Conservation (phyloP, 768 basidiomycete species). For the Exidia glandulosa region DNA sequence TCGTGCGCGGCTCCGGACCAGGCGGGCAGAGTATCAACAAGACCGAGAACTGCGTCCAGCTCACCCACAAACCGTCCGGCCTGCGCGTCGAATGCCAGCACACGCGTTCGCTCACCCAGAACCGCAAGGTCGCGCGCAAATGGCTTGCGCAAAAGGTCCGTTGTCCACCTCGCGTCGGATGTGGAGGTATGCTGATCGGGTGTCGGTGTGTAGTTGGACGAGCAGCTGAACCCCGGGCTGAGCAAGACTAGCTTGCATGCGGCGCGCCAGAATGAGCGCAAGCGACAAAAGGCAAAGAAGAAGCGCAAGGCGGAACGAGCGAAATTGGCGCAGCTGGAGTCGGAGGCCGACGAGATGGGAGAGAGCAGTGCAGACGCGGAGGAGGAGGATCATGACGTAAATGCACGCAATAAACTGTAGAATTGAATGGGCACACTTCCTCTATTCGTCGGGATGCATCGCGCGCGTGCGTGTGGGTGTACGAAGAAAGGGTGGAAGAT, state of each 20-base stretch:
- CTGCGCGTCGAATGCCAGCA: conserved; percentile 81
- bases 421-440: no score
- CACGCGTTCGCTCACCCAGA: conserved; percentile 72
- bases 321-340: background rate
- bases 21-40: conserved; percentile 98
- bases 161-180: conserved; percentile 11
- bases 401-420: background rate
- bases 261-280: conserved; percentile 68
- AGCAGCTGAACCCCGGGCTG: conserved; percentile 60
- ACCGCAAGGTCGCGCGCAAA: conserved; percentile 66
- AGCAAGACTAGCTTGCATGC: conserved; percentile 57
- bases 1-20: conserved; percentile 64
- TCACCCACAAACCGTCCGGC: conserved; percentile 82
- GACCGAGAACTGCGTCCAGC: conserved; percentile 73
- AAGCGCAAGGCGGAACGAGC: conserved; percentile 51
- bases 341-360: background rate
- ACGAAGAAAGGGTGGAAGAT: no score
- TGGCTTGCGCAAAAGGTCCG: conserved; percentile 61
- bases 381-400: background rate
- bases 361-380: background rate
- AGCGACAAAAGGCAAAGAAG: conserved; percentile 66
- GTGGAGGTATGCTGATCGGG: background rate
- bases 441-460: no score
- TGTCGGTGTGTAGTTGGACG: conserved; percentile 66
- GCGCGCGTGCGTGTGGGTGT: no score